Evolutionary conservation across 371 early-diverging fungal genomes (phyloP), one percentile per base, ranked within the genome.

Genomic region (Circinella umbellata): DNA sequence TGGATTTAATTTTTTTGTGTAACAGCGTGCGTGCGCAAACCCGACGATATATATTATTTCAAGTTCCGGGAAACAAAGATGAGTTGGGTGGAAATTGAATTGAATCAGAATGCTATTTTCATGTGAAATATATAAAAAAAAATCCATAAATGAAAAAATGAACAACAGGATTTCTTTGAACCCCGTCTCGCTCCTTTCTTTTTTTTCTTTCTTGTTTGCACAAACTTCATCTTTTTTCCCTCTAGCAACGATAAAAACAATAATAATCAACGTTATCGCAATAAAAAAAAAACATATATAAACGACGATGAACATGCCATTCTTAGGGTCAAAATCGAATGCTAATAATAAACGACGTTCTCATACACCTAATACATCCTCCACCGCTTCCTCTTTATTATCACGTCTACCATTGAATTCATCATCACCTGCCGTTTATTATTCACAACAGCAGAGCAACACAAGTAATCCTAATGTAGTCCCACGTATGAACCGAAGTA

Each of bases 351-450:
- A 70, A 65, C 51, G 65, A 36, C 64, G 65, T 20, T 70, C 70
- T 13, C 70, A 64, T 60, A 70, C 70, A 48, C 70, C 70, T 15
- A 51, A 51, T n/a, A 47, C 65, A 48, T 47, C 69, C 37, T 59
- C 69, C 35, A 63, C 54, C 20, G 15, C 72, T n/a, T 63, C 72
- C 4, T 51, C 63, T 8, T 48, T 67, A 15, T 51, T 71, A 42
- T 72, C 73, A 15, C 73, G 69, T 18, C 73, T 70, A 13, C 66
- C 70, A 36, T 37, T 66, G n/a, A 72, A 68, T 72, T 54, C 66
- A 46, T 72, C 73, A 35, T 57, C 69, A 36, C 73, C 73, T 27
- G 66, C 68, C 27, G 73, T 72, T 3, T 70, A 70, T 27, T 65
- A 48, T 51, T 53, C 68, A 35, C 27, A 49, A 57, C 65, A 64